phyloP scores from a whole-genome alignment of 495 filamentous ascomycete genomes.

The Aspergillus sclerotioniger region DNA sequence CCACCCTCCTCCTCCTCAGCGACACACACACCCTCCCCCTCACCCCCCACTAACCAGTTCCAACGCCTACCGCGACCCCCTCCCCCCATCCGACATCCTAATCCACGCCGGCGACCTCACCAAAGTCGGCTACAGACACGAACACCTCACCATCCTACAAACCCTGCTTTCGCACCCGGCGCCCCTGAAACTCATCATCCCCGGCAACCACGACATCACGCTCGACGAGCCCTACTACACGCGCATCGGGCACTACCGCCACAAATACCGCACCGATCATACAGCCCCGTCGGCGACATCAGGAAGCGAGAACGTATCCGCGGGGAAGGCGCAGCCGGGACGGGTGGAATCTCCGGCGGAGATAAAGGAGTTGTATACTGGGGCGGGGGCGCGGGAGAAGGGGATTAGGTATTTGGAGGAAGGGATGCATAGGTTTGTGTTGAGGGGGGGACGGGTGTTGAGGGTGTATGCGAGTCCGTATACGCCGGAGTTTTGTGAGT shows the following conservation, averaged over 20 bases:
- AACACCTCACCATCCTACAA: slow-evolving; percentile 52
- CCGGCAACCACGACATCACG: slow-evolving; percentile 77
- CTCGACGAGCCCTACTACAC: slow-evolving; percentile 59
- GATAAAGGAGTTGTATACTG: slow-evolving; percentile 48
- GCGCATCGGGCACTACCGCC: slow-evolving; percentile 29
- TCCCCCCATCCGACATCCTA: slow-evolving; percentile 59
- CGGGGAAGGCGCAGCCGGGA: slow-evolving; percentile 10
- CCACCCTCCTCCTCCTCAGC: slow-evolving; percentile 58
- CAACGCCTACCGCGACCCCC: slow-evolving; percentile 43
- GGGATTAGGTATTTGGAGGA: slow-evolving; percentile 69
- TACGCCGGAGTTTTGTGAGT: slow-evolving; percentile 56
- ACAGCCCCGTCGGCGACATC: slow-evolving; percentile 14
- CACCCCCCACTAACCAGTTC: slow-evolving; percentile 18
- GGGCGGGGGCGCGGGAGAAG: slow-evolving; percentile 40
- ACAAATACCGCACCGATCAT: slow-evolving; percentile 24
- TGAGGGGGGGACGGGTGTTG: slow-evolving; percentile 57
- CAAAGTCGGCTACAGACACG: slow-evolving; percentile 51
- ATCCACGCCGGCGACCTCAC: slow-evolving; percentile 78
- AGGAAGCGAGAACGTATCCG: not conserved
- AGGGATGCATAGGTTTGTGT: slow-evolving; percentile 53
- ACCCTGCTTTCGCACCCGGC: slow-evolving; percentile 58
- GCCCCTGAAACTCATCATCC: slow-evolving; percentile 73
- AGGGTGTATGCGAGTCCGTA: slow-evolving; percentile 71
- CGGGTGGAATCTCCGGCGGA: slow-evolving; percentile 21
- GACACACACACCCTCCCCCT: slow-evolving; percentile 58